These are phyloP conservation scores for Xanthoconium stramineum DNA, from an alignment of 768 basidiomycete genomes.

Conservation along the genomic window DNA sequence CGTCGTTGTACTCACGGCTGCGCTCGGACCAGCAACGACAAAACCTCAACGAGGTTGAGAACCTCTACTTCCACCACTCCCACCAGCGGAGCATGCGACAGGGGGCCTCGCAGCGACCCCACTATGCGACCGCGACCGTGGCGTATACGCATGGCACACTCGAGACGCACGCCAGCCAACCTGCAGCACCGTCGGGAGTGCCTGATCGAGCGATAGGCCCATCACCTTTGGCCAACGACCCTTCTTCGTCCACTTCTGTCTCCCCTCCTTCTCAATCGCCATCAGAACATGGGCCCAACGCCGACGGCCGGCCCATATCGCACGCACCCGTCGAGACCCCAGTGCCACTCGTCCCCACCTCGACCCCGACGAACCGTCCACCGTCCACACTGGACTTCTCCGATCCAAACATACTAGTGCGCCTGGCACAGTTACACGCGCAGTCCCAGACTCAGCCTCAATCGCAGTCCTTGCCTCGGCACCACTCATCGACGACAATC, in stretches of 20 bases:
- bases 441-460: slow-evolving; percentile 14
- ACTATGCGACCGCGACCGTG: slow-evolving; percentile 1
- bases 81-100: slow-evolving; percentile 39
- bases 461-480: background rate
- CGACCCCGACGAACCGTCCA: background rate
- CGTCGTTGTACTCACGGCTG: background rate
- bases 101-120: slow-evolving; percentile 15
- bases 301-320: slow-evolving; percentile 1
- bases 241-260: background rate
- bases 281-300: background rate
- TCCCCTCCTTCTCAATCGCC: slow-evolving; percentile 6
- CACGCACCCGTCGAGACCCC: background rate
- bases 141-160: background rate
- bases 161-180: slow-evolving; percentile 4
- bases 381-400: slow-evolving; percentile 16
- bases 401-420: slow-evolving; percentile 23
- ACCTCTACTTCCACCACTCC: slow-evolving; percentile 75
- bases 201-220: slow-evolving; percentile 17
- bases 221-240: slow-evolving; percentile 1
- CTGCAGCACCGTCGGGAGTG: slow-evolving; percentile 13
- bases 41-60: slow-evolving; percentile 78
- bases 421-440: slow-evolving; percentile 24
- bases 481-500: background rate
- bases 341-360: background rate
- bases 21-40: slow-evolving; percentile 58